phyloP scores from a whole-genome alignment of 2,329 filamentous ascomycete species.

The Curvularia hawaiiensis region DNA sequence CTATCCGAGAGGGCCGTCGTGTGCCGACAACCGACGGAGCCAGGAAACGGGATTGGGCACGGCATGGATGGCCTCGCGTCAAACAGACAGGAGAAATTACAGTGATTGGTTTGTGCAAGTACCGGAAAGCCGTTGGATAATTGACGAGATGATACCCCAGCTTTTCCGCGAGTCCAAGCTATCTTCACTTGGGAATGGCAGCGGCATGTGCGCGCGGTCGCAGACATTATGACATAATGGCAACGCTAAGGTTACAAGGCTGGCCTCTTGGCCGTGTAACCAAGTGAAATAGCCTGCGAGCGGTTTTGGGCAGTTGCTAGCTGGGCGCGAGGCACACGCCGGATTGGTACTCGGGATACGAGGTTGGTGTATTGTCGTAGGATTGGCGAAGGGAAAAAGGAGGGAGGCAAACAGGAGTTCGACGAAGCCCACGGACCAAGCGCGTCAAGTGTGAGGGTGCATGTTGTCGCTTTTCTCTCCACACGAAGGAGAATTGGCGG shows the following conservation, averaged over 20 bases:
- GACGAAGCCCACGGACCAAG: background rate
- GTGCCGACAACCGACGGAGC: background rate
- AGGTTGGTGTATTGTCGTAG: background rate
- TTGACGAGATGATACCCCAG: slow-evolving; percentile 10
- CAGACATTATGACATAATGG: slow-evolving; percentile 9
- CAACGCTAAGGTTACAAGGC: background rate
- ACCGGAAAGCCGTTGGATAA: slow-evolving; percentile 12
- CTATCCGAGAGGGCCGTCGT: background rate
- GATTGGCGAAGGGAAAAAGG: slow-evolving; percentile 4
- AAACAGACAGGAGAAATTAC: slow-evolving; percentile 6
- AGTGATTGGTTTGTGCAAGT: slow-evolving; percentile 5
- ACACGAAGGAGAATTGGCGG: background rate
- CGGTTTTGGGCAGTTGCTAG: background rate
- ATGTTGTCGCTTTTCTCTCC: slow-evolving; percentile 1
- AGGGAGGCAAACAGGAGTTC: background rate
- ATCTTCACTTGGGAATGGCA: background rate
- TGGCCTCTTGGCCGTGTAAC: background rate
- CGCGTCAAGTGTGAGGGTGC: background rate
- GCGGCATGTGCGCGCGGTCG: background rate
- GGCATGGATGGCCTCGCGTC: slow-evolving; percentile 2
- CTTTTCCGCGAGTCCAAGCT: slow-evolving; percentile 3
- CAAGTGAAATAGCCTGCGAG: background rate
- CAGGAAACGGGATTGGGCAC: background rate
- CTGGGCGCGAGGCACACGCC: background rate
- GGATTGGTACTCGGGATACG: background rate